Evolutionary conservation across 176 grass and related monocot species (phyloP), one percentile per base, ranked within the genome.

Genomic region (Dendrocalamus sinicus): DNA sequence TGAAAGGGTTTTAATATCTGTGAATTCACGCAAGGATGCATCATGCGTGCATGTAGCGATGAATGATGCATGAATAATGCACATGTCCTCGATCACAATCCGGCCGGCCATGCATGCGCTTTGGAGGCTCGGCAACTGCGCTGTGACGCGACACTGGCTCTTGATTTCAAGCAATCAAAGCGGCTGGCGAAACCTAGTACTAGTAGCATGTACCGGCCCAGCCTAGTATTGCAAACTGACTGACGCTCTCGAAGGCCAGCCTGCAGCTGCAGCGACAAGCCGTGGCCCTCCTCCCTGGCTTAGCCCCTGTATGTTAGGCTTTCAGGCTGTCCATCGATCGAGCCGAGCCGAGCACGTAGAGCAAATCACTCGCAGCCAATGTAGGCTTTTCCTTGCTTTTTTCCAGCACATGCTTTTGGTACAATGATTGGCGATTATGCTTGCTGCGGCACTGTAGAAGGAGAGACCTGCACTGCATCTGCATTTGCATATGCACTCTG

Each of bases 341-440:
- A 53, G 22, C 39, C 23, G 39, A 58, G 54, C 30, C 11, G 4
- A n/a, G 68, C 39, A 12, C 9, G 20, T 9, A 23, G 20, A 60
- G 50, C 45, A 40, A 3, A 68, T 59, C 71, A 8, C 45, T 45
- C 52, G 32, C 22, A 7, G 44, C 10, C 7, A 41, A 3, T 15
- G 62, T 65, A 85, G 63, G 61, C 39, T 85, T 77, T 69, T 12
- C 28, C 5, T 63, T 28, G 5, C 14, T 23, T 68, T 24, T 23
- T 69, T 15, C 30, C 35, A 3, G 9, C 64, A 71, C 80, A 75
- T 73, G 75, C 81, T 52, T 30, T 52, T 8, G 57, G 66, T 79
- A 84, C 87, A 84, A 84, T 89, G 77, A 84, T 89, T 84, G 75
- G 37, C 67, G 23, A 37, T 71, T 12, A 71, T 5, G 11, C 16